Evolutionary conservation across 2,329 filamentous ascomycete genomes (phyloP).

Genomic region (Paecilomyces variotii): DNA sequence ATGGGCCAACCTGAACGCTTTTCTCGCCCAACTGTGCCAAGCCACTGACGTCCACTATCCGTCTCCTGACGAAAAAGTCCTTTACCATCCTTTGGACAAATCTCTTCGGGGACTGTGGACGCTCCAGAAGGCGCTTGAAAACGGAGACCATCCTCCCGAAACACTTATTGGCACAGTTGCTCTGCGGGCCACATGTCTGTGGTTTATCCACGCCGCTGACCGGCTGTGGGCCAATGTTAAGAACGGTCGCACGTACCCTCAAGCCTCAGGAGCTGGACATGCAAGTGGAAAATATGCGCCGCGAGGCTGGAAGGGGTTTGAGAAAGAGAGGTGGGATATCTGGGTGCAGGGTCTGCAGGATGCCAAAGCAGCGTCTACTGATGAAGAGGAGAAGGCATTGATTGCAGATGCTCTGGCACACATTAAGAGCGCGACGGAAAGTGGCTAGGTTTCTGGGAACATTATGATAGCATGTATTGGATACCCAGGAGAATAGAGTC

Average conservation of each 20-base stretch:
- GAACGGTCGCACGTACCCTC: slow-evolving; percentile 3
- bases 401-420: slow-evolving; percentile 7
- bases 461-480: too few species aligned
- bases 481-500: too few species aligned
- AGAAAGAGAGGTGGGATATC: slow-evolving; percentile 2
- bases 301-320: slow-evolving; percentile 3
- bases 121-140: slow-evolving; percentile 7
- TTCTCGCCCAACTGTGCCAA: slow-evolving; percentile 12
- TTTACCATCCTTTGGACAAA: slow-evolving; percentile 7
- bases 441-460: too few species aligned
- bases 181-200: slow-evolving; percentile 8
- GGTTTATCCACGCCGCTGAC: slow-evolving; percentile 9
- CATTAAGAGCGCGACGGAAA: neutral
- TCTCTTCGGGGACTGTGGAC: slow-evolving; percentile 7
- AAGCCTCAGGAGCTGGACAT: slow-evolving; percentile 1
- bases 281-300: slow-evolving; percentile 3
- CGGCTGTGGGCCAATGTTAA: slow-evolving; percentile 8
- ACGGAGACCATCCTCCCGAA: slow-evolving; percentile 5
- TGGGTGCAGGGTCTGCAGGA: slow-evolving; percentile 3
- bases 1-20: slow-evolving; percentile 10
- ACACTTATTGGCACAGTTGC: slow-evolving; percentile 5
- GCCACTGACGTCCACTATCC: slow-evolving; percentile 5
- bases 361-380: slow-evolving; percentile 1
- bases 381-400: slow-evolving; percentile 3
- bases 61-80: neutral